These are phyloP conservation scores for Coniferiporia weirii DNA, from an alignment of 1,284 basidiomycete genomes.

Conservation along the genomic window DNA sequence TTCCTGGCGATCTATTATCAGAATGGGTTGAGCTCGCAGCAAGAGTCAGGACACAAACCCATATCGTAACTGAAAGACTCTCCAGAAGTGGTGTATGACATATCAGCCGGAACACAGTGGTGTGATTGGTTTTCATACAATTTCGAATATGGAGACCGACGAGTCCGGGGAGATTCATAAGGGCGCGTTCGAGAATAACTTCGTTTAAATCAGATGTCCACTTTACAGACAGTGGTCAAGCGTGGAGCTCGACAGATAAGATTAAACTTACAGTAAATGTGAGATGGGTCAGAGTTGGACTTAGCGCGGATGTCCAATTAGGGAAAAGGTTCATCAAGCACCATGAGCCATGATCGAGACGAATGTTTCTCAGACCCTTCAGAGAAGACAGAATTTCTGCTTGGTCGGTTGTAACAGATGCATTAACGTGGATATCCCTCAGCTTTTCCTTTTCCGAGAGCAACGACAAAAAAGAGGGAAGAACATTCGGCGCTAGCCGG, in stretches of 20 bases:
- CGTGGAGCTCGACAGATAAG: slow-evolving; percentile 7
- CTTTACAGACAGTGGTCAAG: slow-evolving; percentile 31
- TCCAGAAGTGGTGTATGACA: slow-evolving; percentile 47
- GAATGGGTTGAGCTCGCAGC: background rate
- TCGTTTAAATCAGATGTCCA: slow-evolving; percentile 50
- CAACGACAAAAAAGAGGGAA: slow-evolving; percentile 44
- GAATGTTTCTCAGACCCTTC: slow-evolving; percentile 39
- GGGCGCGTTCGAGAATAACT: slow-evolving; percentile 39
- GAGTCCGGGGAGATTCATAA: slow-evolving; percentile 47
- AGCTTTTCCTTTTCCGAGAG: slow-evolving; percentile 43
- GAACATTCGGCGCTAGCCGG: slow-evolving; percentile 42
- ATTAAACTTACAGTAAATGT: slow-evolving; percentile 47
- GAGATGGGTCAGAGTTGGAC: slow-evolving; percentile 43
- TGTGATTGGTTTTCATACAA: slow-evolving; percentile 52
- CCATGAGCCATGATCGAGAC: slow-evolving; percentile 57
- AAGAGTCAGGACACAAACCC: slow-evolving; percentile 34
- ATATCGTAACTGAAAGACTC: slow-evolving; percentile 52
- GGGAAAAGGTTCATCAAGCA: slow-evolving; percentile 53
- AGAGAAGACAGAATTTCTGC: slow-evolving; percentile 39
- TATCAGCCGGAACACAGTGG: slow-evolving; percentile 40
- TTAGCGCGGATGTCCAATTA: slow-evolving; percentile 41
- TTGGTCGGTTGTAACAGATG: slow-evolving; percentile 45
- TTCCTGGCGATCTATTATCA: slow-evolving; percentile 32
- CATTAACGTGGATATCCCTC: slow-evolving; percentile 42
- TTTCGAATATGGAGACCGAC: slow-evolving; percentile 52